Evolutionary conservation across 2,329 filamentous ascomycete genomes (phyloP).

Genomic region (Bipolaris oryzae): DNA sequence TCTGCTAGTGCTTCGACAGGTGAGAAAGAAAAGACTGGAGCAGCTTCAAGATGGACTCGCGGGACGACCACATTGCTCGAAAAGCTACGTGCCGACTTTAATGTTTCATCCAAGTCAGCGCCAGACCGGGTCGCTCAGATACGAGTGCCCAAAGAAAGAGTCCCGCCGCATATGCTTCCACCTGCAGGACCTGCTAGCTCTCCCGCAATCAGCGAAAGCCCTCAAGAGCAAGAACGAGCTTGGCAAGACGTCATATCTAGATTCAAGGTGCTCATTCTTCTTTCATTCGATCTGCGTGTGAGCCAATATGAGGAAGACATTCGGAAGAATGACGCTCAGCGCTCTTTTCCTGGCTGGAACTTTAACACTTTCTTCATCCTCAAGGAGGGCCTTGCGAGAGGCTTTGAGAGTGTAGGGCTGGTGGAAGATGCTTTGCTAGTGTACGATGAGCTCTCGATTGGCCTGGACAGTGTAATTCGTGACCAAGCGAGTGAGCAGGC

Average conservation of each 20-base stretch:
- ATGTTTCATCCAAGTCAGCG: slow-evolving; percentile 72
- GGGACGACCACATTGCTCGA: slow-evolving; percentile 84
- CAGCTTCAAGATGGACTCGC: slow-evolving; percentile 75
- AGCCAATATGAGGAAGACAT: slow-evolving; percentile 97
- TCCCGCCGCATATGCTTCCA: slow-evolving; percentile 55
- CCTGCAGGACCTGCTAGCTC: slow-evolving; percentile 46
- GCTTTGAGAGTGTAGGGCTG: slow-evolving; percentile 93
- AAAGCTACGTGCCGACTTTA: slow-evolving; percentile 89
- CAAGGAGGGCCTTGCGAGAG: slow-evolving; percentile 90
- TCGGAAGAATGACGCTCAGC: slow-evolving; percentile 87
- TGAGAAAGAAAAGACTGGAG: slow-evolving; percentile 67
- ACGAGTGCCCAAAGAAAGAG: slow-evolving; percentile 64
- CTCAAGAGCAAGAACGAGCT: slow-evolving; percentile 78
- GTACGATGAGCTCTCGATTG: slow-evolving; percentile 91
- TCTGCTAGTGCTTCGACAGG: slow-evolving; percentile 58
- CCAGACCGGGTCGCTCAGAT: slow-evolving; percentile 85
- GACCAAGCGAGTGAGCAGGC: slow-evolving; percentile 70
- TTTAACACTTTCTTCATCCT: slow-evolving; percentile 99
- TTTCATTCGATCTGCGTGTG: slow-evolving; percentile 88
- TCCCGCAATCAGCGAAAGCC: slow-evolving; percentile 61
- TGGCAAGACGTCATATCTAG: slow-evolving; percentile 86
- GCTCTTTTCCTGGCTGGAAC: slow-evolving; percentile 92
- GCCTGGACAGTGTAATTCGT: slow-evolving; percentile 79
- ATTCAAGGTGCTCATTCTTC: slow-evolving; percentile 83
- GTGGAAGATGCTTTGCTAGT: slow-evolving; percentile 94